Base-by-base conservation (phyloP, 306 rosid species). In the Parietaria judaica region DNA sequence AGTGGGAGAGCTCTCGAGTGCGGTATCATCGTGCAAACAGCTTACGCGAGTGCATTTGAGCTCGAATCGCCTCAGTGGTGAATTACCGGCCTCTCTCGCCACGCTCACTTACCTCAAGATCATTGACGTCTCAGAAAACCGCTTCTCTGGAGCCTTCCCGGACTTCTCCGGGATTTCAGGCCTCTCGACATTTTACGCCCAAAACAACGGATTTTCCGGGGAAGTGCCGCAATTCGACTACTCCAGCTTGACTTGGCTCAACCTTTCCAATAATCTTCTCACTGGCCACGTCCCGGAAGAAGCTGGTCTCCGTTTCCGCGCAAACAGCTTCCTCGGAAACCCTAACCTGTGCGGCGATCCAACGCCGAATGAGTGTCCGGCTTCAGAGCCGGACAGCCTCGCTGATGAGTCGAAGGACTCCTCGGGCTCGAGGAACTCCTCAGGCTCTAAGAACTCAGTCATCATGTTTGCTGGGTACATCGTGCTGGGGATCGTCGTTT, bases 401-500 rank as follows among this genome's bases (percentile, higher is more conserved):
- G 61, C 6, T 46, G 52, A 35, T 1, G 52, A 62, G 50, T 58
- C 94, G 54, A 76, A 67, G 51, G 81, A 37, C 56, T 11, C 60
- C 45, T 41, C 45, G 31, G 31, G 31, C 31, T 23, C 31, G 31
- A 23, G 31, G 31, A 23, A 23, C 2, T 23, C 31, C 31, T 23
- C 31, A 23, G 31, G 31, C 67, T 67, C 89, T 15, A 76, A 52
- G 52, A 68, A 72, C 13, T 72, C 56, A 71, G 58, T 79, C 61
- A 61, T 80, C 14, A 83, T 91, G 75, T 91, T 76, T 71, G 61
- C 68, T 7, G 98, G 96, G 10, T 88, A 88, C 73, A 73, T 71
- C 58, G 69, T 75, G 15, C 41, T 91, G 56, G 98, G 71, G 11
- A 65, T 67, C 54, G 38, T 75, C 36, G 0, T 64, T 51, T n/a